A percentile compares a stretch with the other conserved stretches of the same genome.
These are phyloP conservation scores for sunflower (Helianthus annuus) DNA, from an alignment of 129 eudicot species.

Conservation along the genomic window HanXRQr2.0-SUNRISE NC_035446.2:102146343-102146842, in stretches of 20 bases:
- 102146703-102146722: slow-evolving; percentile 37
- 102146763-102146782: slow-evolving; percentile 30
- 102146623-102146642: not conserved
- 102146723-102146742: slow-evolving; percentile 25
- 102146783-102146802: slow-evolving; percentile 52
- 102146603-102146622: not conserved
- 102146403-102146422: no score
- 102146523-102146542: no score
- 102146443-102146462: no score
- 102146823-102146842: slow-evolving; percentile 21
- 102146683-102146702: slow-evolving; percentile 19
- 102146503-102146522: no score
- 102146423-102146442: no score
- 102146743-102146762: slow-evolving; percentile 13
- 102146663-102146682: not conserved
- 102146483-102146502: no score
- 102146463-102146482: no score
- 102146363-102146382: no score
- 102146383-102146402: no score
- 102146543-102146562: no score
- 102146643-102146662: slow-evolving; percentile 2
- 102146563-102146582: not conserved
- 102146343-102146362: no score
- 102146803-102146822: slow-evolving; percentile 49
- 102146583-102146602: not conserved